Evolutionary conservation across 2,329 filamentous ascomycete species (phyloP), one percentile per base, ranked within the genome.

Genomic region (Penicillium corylophilum): DNA sequence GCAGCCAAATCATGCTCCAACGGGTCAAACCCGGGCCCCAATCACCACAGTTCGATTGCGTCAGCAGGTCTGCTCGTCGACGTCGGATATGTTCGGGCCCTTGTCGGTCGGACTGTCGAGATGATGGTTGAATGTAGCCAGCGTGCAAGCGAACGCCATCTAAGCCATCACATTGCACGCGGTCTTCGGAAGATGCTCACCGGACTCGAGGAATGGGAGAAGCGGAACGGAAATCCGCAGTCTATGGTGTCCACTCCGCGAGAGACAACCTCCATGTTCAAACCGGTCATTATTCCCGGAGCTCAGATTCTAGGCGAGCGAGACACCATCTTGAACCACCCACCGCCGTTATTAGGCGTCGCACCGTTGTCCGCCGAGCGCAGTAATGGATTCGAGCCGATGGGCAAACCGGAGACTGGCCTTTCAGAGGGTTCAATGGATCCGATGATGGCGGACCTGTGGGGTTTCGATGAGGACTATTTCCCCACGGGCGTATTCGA

Each of bases 401-500:
- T 50, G 9, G 46, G 48, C 16, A 66, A 70, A 35, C 56, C 60
- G 23, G 58, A 67, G 39, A 49, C 61, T 2, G 70, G 70, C 18
- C 61, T 73, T 13, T 72, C 70, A 1, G 70, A 70, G 43, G 69
- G 69, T 26, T 72, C 70, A 22, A 49, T 67, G 33, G 71, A 73
- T 45, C 70, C 70, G 5, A 71, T 72, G 71, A 72, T 73, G 70
- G 64, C 68, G 13, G 70, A 73, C 56, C 52, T 72, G 20, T 73
- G 71, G 71, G 70, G 71, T 12, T 72, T 72, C 36, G 70, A 73
- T 23, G 70, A 73, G 48, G 71, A 73, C 23, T 72, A 72, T 50
- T 73, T 73, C 46, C 71, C 71, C 4, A 73, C 69, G n/a, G 70
- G 71, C 18, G 71, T 73, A 12, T 73, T 73, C 55, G 71, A 73